Evolutionary conservation across 108 stramenopile species (phyloP).

Genomic region (Mediolabrus comicus): DNA sequence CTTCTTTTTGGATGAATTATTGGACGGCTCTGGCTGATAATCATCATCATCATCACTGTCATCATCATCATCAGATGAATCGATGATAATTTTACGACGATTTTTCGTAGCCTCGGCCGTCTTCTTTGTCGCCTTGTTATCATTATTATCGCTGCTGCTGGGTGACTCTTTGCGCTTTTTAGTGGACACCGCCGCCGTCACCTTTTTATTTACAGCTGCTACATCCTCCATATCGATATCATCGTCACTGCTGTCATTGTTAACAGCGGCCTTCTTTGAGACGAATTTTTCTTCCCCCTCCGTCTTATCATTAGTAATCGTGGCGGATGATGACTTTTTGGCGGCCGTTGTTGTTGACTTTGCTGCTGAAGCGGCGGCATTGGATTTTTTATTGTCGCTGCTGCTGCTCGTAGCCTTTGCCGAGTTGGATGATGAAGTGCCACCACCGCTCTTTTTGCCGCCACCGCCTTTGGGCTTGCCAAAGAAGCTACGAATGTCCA

Average conservation of each 20-base stretch:
- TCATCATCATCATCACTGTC: conserved; percentile 1
- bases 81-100: not conserved
- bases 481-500: conserved; percentile 57
- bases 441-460: not conserved
- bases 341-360: not conserved
- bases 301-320: not conserved
- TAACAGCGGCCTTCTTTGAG: not conserved
- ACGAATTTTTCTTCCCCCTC: not conserved
- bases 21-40: not conserved
- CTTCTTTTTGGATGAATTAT: conserved; percentile 19
- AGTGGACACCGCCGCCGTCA: not conserved
- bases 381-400: too few species aligned
- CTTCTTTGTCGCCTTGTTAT: not conserved
- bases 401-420: too few species aligned
- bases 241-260: conserved; percentile 9
- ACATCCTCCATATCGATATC: conserved; percentile 1
- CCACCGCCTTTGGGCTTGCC: conserved; percentile 10
- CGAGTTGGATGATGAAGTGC: not conserved
- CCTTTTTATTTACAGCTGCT: not conserved
- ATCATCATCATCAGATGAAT: conserved; percentile 19
- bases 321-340: not conserved
- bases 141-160: not conserved
- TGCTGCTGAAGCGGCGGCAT: not conserved
- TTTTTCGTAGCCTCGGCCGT: not conserved
- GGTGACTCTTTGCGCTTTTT: not conserved